Conservation (phyloP, 2,329 filamentous ascomycete species). For the Ophiostoma quercus region DNA sequence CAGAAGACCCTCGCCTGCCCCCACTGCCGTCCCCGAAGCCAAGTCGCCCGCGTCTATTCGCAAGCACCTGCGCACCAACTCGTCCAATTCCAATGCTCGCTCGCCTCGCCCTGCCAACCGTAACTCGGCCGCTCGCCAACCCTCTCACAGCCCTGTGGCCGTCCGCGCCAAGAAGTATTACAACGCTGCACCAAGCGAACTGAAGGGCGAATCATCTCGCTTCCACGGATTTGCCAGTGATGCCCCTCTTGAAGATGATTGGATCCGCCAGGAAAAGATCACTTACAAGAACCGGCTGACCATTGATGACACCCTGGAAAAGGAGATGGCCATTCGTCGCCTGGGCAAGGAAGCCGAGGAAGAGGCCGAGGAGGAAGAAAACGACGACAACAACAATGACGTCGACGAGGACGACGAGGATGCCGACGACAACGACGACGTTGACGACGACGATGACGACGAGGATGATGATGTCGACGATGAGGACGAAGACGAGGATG, state of each 20-base stretch:
- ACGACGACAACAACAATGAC: constrained; percentile 40
- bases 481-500: constrained; percentile 31
- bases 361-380: constrained; percentile 62
- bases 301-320: constrained; percentile 80
- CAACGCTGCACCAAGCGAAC: constrained; percentile 46
- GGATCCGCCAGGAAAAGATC: constrained; percentile 67
- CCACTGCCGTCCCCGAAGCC: constrained; percentile 27
- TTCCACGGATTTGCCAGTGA: constrained; percentile 94
- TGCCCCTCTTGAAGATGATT: constrained; percentile 77
- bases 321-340: constrained; percentile 82
- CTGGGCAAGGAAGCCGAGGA: constrained; percentile 87
- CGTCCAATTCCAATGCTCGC: constrained; percentile 22
- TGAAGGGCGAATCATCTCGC: constrained; percentile 52
- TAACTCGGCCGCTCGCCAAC: constrained; percentile 35
- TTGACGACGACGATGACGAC: constrained; percentile 48
- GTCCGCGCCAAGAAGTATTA: constrained; percentile 45
- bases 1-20: constrained; percentile 26
- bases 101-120: constrained; percentile 25
- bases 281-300: constrained; percentile 62
- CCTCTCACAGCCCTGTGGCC: constrained; percentile 38
- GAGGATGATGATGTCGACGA: constrained; percentile 47
- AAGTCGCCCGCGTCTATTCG: constrained; percentile 33
- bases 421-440: constrained; percentile 47
- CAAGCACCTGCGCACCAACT: constrained; percentile 28
- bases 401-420: constrained; percentile 49